Percentiles rank a stretch among this genome's conserved stretches.
These are phyloP conservation scores for Kwoniella bestiolae DNA, from an alignment of 768 basidiomycete genomes.

Conservation along the genomic window DNA sequence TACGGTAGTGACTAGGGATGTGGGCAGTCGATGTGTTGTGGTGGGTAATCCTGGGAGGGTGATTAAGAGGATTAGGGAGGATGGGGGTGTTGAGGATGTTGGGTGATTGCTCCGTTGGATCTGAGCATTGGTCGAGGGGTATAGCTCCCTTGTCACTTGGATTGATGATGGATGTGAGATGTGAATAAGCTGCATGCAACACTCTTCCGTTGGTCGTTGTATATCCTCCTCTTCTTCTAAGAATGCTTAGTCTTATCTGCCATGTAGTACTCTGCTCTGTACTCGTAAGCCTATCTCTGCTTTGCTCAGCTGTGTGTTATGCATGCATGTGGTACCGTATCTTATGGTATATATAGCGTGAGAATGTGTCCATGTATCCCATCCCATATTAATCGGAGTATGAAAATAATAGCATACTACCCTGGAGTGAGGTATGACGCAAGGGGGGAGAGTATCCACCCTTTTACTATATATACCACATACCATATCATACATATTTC, in stretches of 20 bases:
- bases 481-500: too few relatives aligned
- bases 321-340: too few relatives aligned
- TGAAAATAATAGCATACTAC: neutral
- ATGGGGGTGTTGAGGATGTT: slow-evolving; percentile 34
- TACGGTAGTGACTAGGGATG: slow-evolving; percentile 52
- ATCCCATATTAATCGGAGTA: too few relatives aligned
- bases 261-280: too few relatives aligned
- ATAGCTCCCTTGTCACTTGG: too few relatives aligned
- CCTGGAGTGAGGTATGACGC: neutral
- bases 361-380: neutral
- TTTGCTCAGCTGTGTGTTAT: too few relatives aligned
- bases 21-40: slow-evolving; percentile 48
- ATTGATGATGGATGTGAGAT: too few relatives aligned
- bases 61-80: slow-evolving; percentile 51
- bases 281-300: too few relatives aligned
- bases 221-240: too few relatives aligned
- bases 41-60: slow-evolving; percentile 58
- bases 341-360: neutral
- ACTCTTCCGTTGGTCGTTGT: too few relatives aligned
- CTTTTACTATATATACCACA: neutral
- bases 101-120: neutral
- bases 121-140: neutral
- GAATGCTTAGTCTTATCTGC: too few relatives aligned
- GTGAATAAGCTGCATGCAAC: too few relatives aligned
- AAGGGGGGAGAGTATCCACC: neutral